Evolutionary conservation across 148 eudicot species (phyloP).

Genomic region (Rhododendron ferrugineum): DNA sequence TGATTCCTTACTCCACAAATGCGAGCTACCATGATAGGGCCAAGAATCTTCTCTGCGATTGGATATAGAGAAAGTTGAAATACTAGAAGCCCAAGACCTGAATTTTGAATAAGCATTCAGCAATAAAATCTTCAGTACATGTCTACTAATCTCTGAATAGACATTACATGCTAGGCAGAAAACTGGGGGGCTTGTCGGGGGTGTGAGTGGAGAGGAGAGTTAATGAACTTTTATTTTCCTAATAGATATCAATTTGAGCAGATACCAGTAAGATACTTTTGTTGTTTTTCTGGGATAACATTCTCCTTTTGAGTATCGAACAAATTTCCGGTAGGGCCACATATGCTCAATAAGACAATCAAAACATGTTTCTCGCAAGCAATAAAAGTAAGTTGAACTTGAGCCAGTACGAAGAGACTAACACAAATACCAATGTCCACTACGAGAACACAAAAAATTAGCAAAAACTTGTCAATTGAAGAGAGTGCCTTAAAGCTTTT

Average conservation of each 20-base stretch:
- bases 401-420: background rate
- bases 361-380: background rate
- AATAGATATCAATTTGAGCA: background rate
- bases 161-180: background rate
- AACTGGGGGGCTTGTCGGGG: background rate
- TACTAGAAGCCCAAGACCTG: slow-evolving; percentile 65
- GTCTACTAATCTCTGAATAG: background rate
- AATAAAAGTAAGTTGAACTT: background rate
- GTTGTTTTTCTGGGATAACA: background rate
- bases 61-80: slow-evolving; percentile 69
- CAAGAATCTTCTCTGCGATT: slow-evolving; percentile 35
- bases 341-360: no score
- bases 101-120: slow-evolving; percentile 12
- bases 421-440: background rate
- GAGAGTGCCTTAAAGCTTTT: background rate
- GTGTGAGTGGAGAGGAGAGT: background rate
- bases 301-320: background rate
- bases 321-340: background rate
- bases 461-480: background rate
- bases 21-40: slow-evolving; percentile 53
- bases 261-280: background rate
- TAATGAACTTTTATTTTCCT: background rate
- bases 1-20: slow-evolving; percentile 53
- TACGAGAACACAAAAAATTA: background rate
- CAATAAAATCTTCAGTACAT: background rate